Evolutionary conservation across 148 eudicot genomes (phyloP).

Genomic region (Vaccinium myrtillus): DNA sequence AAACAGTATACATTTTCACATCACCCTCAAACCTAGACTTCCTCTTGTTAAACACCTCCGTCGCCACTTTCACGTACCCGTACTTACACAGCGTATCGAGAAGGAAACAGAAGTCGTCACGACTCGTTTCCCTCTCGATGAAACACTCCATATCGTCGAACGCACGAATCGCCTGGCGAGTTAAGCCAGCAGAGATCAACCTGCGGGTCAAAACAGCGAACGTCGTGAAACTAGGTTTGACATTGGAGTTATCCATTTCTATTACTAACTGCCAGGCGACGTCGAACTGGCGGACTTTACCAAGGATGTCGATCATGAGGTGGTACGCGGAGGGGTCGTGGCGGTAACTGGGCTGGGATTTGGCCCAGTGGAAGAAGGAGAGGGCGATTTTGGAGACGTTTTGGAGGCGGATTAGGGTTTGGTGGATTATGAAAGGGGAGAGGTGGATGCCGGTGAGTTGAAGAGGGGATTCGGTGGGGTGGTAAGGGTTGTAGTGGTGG

Average conservation of each 20-base stretch:
- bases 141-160: conserved; percentile 78
- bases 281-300: conserved; percentile 77
- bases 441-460: conserved; percentile 77
- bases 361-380: conserved; percentile 60
- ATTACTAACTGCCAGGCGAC: conserved; percentile 74
- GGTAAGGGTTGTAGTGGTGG: conserved; percentile 90
- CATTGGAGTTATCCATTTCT: conserved; percentile 42
- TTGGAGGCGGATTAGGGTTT: conserved; percentile 71
- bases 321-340: conserved; percentile 45
- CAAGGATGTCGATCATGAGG: conserved; percentile 56
- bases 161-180: conserved; percentile 72
- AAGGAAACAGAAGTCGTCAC: conserved; percentile 44
- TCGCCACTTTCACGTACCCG: conserved; percentile 64
- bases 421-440: conserved; percentile 58
- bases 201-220: conserved; percentile 62
- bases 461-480: conserved; percentile 81
- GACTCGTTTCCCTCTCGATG: conserved; percentile 20
- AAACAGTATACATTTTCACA: conserved; percentile 62
- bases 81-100: conserved; percentile 89
- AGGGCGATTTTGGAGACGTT: conserved; percentile 71
- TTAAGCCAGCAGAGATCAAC: conserved; percentile 61
- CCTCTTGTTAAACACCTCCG: conserved; percentile 73
- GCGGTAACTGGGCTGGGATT: conserved; percentile 28
- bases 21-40: conserved; percentile 41
- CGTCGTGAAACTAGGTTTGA: conserved; percentile 47